These are phyloP conservation scores for Cladophialophora bantiana DNA, from an alignment of 2,329 filamentous ascomycete species.

Conservation along the genomic window DNA sequence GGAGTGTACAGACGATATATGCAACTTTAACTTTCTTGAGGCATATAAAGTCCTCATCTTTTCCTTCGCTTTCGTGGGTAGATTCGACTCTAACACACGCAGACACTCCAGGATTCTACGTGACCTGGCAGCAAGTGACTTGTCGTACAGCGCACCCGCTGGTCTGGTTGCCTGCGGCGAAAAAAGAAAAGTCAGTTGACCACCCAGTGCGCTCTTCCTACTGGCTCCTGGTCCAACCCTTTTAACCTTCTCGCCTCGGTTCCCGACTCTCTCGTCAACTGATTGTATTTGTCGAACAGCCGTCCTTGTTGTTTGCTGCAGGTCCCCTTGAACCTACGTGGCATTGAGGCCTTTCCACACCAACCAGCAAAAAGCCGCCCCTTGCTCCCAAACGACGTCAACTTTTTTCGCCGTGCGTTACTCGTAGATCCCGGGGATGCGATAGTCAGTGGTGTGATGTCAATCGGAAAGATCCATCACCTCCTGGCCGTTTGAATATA, in stretches of 20 bases:
- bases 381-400: slow-evolving; percentile 2
- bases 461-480: slow-evolving; percentile 3
- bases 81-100: background rate
- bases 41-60: background rate
- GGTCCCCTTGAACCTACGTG: background rate
- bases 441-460: background rate
- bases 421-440: background rate
- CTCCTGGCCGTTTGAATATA: background rate
- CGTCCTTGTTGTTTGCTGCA: background rate
- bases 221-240: background rate
- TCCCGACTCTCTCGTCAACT: background rate
- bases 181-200: background rate
- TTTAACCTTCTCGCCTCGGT: slow-evolving; percentile 6
- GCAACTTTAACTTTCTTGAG: background rate
- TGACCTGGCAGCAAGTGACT: background rate
- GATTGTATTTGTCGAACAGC: background rate
- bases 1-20: background rate
- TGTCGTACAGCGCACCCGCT: background rate
- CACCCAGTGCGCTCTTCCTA: background rate
- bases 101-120: background rate
- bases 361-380: background rate
- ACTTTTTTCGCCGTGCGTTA: background rate
- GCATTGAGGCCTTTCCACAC: slow-evolving; percentile 4
- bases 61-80: background rate
- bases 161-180: background rate